Conservation (phyloP, 192 early-diverging fungal genomes). For the Phlyctochytrium planicorne region DNA sequence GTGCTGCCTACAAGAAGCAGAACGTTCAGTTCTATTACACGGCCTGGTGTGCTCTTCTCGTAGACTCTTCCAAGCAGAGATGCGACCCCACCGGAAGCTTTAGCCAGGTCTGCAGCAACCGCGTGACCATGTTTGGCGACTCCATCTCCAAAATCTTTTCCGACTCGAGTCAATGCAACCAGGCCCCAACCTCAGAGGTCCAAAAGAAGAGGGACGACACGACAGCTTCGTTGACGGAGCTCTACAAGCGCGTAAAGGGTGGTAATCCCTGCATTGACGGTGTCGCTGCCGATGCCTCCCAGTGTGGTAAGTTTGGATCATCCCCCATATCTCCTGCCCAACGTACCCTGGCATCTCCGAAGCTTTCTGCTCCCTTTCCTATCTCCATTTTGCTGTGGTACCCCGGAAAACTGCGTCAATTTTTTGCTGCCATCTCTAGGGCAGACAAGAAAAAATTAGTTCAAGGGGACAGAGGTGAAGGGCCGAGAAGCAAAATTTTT, state of each 20-base stretch:
- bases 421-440: too few relatives aligned
- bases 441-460: too few relatives aligned
- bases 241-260: neutral
- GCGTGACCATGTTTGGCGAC: neutral
- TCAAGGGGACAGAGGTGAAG: too few relatives aligned
- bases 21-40: neutral
- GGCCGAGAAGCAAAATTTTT: too few relatives aligned
- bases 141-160: neutral
- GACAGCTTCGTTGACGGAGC: neutral
- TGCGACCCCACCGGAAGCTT: neutral
- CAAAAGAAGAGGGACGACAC: neutral
- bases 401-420: too few relatives aligned
- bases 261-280: neutral
- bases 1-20: neutral
- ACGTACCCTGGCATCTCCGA: too few relatives aligned
- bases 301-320: neutral
- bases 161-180: neutral
- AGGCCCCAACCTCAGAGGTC: neutral
- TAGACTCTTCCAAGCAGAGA: neutral
- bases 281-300: neutral
- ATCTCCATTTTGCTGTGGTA: too few relatives aligned
- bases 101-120: neutral
- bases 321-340: too few relatives aligned
- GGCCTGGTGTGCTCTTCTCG: neutral
- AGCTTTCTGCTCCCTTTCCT: too few relatives aligned